These are phyloP conservation scores for Mycosarcoma maydis DNA, from an alignment of 1,284 basidiomycete species.

Conservation along the genomic window DNA sequence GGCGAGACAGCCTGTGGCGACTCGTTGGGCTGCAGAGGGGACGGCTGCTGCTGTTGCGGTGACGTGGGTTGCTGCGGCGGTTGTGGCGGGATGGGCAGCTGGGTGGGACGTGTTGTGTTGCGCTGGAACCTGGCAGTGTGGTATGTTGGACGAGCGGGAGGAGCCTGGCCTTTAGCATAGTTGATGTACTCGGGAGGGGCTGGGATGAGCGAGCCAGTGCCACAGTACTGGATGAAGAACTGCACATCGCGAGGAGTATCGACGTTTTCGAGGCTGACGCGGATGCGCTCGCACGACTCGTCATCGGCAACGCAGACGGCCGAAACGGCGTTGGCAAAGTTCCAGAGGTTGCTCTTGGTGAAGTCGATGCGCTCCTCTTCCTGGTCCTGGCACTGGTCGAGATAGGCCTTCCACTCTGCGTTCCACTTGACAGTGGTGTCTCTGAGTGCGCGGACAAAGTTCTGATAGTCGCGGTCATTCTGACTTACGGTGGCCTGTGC, in stretches of 20 bases:
- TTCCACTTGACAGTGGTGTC: slow-evolving; percentile 90
- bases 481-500: slow-evolving; percentile 86
- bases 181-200: slow-evolving; percentile 66
- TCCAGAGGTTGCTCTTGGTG: slow-evolving; percentile 94
- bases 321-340: slow-evolving; percentile 92
- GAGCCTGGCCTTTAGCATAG: slow-evolving; percentile 62
- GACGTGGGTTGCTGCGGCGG: slow-evolving; percentile 20
- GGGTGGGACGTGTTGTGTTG: slow-evolving; percentile 50
- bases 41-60: slow-evolving; percentile 16
- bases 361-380: slow-evolving; percentile 94
- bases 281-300: slow-evolving; percentile 70
- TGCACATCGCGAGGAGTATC: slow-evolving; percentile 60
- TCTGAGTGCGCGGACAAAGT: slow-evolving; percentile 82
- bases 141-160: slow-evolving; percentile 47
- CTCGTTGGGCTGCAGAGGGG: slow-evolving; percentile 16
- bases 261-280: slow-evolving; percentile 63
- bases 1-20: slow-evolving; percentile 9
- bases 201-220: slow-evolving; percentile 62
- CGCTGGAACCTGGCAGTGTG: slow-evolving; percentile 62
- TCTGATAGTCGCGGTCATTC: slow-evolving; percentile 81
- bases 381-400: slow-evolving; percentile 84
- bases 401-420: slow-evolving; percentile 80
- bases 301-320: slow-evolving; percentile 96
- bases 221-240: slow-evolving; percentile 61
- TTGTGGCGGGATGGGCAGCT: slow-evolving; percentile 37